Percentiles rank a stretch among this genome's conserved stretches.
Evolutionary conservation across 805 yeast genomes (phyloP).

Genomic region (Starmerella vaccinii): DNA sequence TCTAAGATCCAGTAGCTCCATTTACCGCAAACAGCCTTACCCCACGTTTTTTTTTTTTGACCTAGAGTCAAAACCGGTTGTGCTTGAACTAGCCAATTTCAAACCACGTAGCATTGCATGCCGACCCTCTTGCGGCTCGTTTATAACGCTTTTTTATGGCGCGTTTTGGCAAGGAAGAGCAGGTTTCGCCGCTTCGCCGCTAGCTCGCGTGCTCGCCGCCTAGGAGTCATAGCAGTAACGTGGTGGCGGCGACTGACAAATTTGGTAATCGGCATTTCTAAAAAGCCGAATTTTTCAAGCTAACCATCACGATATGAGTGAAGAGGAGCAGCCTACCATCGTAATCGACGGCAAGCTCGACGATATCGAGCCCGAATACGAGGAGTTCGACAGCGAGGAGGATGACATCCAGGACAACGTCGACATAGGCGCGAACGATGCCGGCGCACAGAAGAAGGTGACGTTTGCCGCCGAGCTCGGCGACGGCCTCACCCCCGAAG

Average conservation of each 20-base stretch:
- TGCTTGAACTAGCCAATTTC: too few relatives aligned
- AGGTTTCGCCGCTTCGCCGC: too few relatives aligned
- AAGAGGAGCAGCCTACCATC: constrained; percentile 54
- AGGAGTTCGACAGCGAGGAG: constrained; percentile 34
- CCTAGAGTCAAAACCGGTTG: too few relatives aligned
- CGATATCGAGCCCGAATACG: constrained; percentile 35
- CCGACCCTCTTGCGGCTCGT: too few relatives aligned
- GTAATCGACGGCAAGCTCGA: constrained; percentile 57
- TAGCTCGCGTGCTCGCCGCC: background rate
- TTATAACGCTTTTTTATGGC: too few relatives aligned
- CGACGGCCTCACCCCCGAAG: constrained; percentile 56
- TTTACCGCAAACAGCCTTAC: too few relatives aligned
- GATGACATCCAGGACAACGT: constrained; percentile 26
- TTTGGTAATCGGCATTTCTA: background rate
- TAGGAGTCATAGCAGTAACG: background rate
- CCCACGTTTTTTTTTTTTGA: too few relatives aligned
- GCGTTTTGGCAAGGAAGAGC: too few relatives aligned
- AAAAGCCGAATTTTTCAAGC: constrained; percentile 17
- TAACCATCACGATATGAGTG: constrained; percentile 14
- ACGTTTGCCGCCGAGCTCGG: constrained; percentile 55
- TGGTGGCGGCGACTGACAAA: constrained; percentile 4
- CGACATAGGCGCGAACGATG: constrained; percentile 25
- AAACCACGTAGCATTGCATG: too few relatives aligned
- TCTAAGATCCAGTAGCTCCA: too few relatives aligned
- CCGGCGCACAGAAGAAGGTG: constrained; percentile 48